A percentile compares a stretch with the other conserved stretches of the same genome.
Conservation (phyloP, 2,329 filamentous ascomycete genomes). For the Cephalotrichum gorgonifer region DNA sequence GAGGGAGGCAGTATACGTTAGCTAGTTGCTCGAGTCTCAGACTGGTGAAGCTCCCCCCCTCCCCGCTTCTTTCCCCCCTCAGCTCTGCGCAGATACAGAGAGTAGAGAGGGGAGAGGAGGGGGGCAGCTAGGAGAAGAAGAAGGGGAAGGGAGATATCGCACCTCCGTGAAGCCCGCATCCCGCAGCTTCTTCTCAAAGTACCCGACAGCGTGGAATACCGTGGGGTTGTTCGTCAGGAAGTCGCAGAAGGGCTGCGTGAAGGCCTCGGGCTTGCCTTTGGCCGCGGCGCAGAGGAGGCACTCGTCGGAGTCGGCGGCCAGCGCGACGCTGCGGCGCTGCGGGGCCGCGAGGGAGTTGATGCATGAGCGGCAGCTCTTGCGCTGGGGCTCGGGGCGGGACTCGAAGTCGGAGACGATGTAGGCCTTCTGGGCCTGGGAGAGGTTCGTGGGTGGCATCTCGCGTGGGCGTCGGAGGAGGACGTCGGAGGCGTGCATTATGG, state of each 20-base stretch:
- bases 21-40: conserved; percentile 5
- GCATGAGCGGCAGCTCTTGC: conserved; percentile 11
- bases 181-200: conserved; percentile 64
- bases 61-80: neutral
- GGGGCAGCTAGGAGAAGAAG: too few relatives aligned
- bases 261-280: conserved; percentile 46
- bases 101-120: neutral
- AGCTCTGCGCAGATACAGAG: neutral
- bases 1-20: too few relatives aligned
- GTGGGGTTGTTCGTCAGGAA: conserved; percentile 89
- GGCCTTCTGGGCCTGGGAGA: conserved; percentile 5
- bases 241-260: conserved; percentile 74
- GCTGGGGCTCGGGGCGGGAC: neutral
- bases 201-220: conserved; percentile 78
- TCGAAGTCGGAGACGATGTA: conserved; percentile 8
- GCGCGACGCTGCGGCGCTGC: conserved; percentile 8
- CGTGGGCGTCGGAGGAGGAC: neutral
- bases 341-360: conserved; percentile 8
- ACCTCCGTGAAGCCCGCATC: conserved; percentile 62
- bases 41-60: neutral
- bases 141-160: neutral
- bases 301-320: conserved; percentile 10
- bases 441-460: neutral
- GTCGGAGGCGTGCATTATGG: neutral
- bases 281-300: conserved; percentile 27